Base-by-base conservation (phyloP, 2,329 filamentous ascomycete genomes). In the Claviceps monticola region DNA sequence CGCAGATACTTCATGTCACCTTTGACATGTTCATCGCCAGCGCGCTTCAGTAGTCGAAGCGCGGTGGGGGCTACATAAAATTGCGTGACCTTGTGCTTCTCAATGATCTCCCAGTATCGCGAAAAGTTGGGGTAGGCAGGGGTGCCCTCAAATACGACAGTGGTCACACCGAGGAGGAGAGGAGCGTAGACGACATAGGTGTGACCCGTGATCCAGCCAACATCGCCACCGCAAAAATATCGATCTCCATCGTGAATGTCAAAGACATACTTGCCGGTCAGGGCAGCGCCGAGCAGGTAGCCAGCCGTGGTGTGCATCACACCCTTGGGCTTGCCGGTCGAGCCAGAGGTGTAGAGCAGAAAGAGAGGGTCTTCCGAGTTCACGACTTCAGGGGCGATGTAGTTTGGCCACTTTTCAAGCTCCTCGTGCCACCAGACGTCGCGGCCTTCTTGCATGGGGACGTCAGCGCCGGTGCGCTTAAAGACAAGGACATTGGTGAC, bases 361-460 rank as follows among this genome's bases (percentile, higher is more conserved):
- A 97, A 98, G 8, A 98, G 80, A 53, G 93, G 93, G 64, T 98
- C 93, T 70, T 98, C 93, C 1, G 93, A 86, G 74, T 80, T 88
- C 79, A 98, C 85, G 58, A 82, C 71, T 75, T 94, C 90, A 11
- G 91, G 90, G 34, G 91, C 75, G 64, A 94, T 84, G 76, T 97
- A 97, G 61, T 82, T 78, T 57, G 93, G 93, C 80, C 88, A 97
- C 75, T 96, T 97, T 68, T 94, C 88, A 51, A 91, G 83, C 78
- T 97, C 91, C 74, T 97, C 93, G 70, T 97, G 89, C 93, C 93
- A 98, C 93, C 93, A 98, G 65, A 81, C 78, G 70, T 98, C 93
- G 63, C 93, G 83, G 58, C 88, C 89, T 59, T 80, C 71, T 50
- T 88, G 95, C 86, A 86, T 91, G 57, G 91, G 90, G 19, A 97